Evolutionary conservation across 1,284 basidiomycete genomes (phyloP).

Genomic region (Cryptococcus amylolentus): DNA sequence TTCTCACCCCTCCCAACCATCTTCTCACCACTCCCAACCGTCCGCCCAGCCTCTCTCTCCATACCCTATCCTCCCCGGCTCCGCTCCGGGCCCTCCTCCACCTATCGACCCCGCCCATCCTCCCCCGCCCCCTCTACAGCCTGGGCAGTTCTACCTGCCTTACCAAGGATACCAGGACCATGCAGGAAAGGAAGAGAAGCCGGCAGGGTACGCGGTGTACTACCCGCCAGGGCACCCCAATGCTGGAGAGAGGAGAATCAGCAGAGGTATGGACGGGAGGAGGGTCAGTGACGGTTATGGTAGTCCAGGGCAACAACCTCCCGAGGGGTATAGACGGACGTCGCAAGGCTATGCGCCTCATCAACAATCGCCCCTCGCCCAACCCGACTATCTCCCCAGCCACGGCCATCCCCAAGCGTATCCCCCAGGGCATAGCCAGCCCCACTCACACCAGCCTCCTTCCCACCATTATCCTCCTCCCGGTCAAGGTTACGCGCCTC

Average conservation of each 20-base stretch:
- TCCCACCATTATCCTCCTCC: background rate
- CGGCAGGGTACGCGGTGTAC: conserved; percentile 19
- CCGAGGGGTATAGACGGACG: background rate
- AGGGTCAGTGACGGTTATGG: background rate
- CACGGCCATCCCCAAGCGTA: background rate
- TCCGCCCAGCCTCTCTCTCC: conserved; percentile 1
- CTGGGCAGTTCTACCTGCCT: conserved; percentile 15
- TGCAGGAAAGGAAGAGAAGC: background rate
- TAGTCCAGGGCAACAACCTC: background rate
- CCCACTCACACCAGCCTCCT: background rate
- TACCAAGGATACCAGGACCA: background rate
- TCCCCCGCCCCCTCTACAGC: conserved; percentile 13
- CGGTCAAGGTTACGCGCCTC: background rate
- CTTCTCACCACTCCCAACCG: background rate
- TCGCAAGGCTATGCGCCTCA: background rate
- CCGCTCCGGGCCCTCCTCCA: conserved; percentile 5
- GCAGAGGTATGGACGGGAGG: background rate
- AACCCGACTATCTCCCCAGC: background rate
- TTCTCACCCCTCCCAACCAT: background rate
- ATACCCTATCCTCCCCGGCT: conserved; percentile 13
- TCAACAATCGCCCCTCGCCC: background rate
- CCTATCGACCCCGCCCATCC: conserved; percentile 9
- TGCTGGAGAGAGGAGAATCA: background rate
- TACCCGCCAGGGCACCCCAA: conserved; percentile 10
- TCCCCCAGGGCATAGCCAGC: background rate